Evolutionary conservation across 139 green algal genomes (phyloP), one percentile per base, ranked within the genome.

Genomic region (Desmodesmus armatus): DNA sequence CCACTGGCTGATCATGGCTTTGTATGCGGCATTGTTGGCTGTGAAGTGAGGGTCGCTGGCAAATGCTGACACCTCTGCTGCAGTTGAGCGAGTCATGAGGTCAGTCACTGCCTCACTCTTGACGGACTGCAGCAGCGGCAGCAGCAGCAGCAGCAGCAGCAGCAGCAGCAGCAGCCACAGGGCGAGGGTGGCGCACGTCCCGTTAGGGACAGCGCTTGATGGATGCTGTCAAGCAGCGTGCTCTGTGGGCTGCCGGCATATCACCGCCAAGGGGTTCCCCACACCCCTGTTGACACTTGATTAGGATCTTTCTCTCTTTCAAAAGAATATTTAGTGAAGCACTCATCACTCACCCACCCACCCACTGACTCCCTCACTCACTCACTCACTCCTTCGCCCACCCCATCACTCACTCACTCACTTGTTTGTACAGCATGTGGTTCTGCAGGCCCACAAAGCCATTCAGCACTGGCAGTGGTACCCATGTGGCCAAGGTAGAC

Each of bases 1-100:
- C 76, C 76, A 82, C 17, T 72, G 25, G 9, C 43, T 71, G 37
- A 82, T 82, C 76, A 82, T 82, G 25, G 53, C 55, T 33, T 72
- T 82, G 37, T 82, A 82, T 9, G 72, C 55, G 35, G 37, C 40
- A 21, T 82, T 55, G 62, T 71, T 71, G 53, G 17, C 23, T n/a
- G n/a, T n/a, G n/a, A n/a, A n/a, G n/a, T n/a, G n/a, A 13, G 76
- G 55, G 23, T 73, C 35, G 25, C 55, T 55, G 41, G 76, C 76
- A 73, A 82, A 82, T 0, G 76, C 53, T 39, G 76, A 53, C 40
- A 53, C 44, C 37, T 82, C 76, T 37, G 53, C 7, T 1, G 9
- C 55, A 58, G 40, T 82, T 15, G 76, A 82, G 21, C 76, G 62
- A 3, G 76, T 72, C 76, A 82, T 82, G 25, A 82, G 33, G 3